Conservation (phyloP, 2,329 filamentous ascomycete genomes). For the Helminthosporium solani region DNA sequence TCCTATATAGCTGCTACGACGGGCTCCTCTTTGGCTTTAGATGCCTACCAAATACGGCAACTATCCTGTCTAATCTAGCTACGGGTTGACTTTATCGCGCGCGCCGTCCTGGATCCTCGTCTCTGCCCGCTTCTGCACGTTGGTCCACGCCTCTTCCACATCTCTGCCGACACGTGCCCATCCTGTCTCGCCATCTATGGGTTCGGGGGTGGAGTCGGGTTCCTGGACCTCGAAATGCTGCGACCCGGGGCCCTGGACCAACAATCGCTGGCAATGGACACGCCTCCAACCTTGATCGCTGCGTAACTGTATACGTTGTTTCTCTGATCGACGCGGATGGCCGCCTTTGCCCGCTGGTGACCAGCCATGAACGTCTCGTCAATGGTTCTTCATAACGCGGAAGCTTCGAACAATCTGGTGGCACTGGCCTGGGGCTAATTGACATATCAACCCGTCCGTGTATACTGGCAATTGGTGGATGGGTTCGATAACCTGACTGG, state of each 20-base stretch:
- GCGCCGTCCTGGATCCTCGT: slow-evolving; percentile 12
- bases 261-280: slow-evolving; percentile 9
- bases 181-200: slow-evolving; percentile 6
- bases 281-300: slow-evolving; percentile 5
- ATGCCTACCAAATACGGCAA: slow-evolving; percentile 17
- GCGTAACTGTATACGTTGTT: slow-evolving; percentile 2
- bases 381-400: slow-evolving; percentile 3
- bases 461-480: slow-evolving; percentile 7
- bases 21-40: slow-evolving; percentile 9
- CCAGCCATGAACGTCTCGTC: slow-evolving; percentile 1
- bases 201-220: slow-evolving; percentile 2
- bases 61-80: slow-evolving; percentile 12
- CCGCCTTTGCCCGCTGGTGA: slow-evolving; percentile 9
- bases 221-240: slow-evolving; percentile 13
- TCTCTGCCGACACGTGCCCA: slow-evolving; percentile 8
- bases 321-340: slow-evolving; percentile 2
- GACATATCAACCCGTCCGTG: slow-evolving; percentile 6
- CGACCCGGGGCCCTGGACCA: slow-evolving; percentile 6
- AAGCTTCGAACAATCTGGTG: too few species aligned
- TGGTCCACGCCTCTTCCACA: slow-evolving; percentile 10
- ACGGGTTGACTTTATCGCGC: slow-evolving; percentile 14
- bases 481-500: slow-evolving; percentile 1
- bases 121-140: slow-evolving; percentile 7
- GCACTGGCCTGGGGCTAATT: slow-evolving; percentile 7
- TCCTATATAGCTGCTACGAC: slow-evolving; percentile 14